These are phyloP conservation scores for Verticillium albo-atrum DNA, from an alignment of 2,329 filamentous ascomycete species.

Conservation along the genomic window DNA sequence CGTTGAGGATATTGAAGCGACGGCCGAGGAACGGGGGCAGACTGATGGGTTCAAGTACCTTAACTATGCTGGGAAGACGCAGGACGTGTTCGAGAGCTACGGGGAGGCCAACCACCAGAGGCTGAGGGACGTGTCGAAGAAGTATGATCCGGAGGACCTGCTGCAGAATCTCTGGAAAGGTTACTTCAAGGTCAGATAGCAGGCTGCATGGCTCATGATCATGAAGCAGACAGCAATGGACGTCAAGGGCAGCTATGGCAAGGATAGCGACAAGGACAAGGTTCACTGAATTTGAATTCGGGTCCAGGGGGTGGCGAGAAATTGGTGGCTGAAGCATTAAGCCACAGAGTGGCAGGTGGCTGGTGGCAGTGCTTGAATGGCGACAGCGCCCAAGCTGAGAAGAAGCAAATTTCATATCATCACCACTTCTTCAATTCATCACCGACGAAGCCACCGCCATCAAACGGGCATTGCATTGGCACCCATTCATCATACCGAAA, in stretches of 20 bases:
- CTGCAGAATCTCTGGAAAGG: conserved; percentile 19
- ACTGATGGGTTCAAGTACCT: conserved; percentile 28
- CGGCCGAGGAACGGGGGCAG: conserved; percentile 21
- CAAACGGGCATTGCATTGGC: background rate
- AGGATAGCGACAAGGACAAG: too few species aligned
- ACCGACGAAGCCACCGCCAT: background rate
- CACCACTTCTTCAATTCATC: background rate
- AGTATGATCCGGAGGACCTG: conserved; percentile 21
- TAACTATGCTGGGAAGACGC: conserved; percentile 27
- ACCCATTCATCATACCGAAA: background rate
- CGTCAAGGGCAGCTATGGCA: too few species aligned
- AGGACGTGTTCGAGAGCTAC: conserved; percentile 33
- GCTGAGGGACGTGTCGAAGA: conserved; percentile 15
- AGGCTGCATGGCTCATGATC: background rate
- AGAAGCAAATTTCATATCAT: background rate
- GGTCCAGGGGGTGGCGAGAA: background rate
- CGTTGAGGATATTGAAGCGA: conserved; percentile 17
- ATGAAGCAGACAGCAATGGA: background rate
- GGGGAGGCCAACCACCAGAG: conserved; percentile 25
- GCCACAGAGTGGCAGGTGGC: background rate
- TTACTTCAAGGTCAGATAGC: conserved; percentile 14
- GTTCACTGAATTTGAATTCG: too few species aligned
- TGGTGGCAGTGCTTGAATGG: background rate
- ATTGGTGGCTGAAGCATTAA: background rate
- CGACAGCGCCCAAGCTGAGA: background rate